A percentile compares a stretch with the other conserved stretches of the same genome.
These are phyloP conservation scores for Vicia faba DNA, from an alignment of 306 rosid species.

Conservation along the genomic window DNA sequence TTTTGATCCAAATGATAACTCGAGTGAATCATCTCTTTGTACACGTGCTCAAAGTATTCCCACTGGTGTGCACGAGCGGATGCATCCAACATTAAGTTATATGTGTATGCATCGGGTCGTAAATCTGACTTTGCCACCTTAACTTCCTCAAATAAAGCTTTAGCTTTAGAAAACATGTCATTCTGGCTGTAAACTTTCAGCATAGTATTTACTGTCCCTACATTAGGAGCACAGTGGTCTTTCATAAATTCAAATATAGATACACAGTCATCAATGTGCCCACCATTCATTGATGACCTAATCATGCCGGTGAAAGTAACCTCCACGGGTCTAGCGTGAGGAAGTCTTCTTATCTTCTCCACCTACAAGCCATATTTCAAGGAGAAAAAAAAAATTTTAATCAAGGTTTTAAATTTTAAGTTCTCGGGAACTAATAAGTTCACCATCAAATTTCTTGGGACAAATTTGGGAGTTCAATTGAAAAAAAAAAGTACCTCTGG, in stretches of 20 bases:
- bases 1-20: conserved; percentile 73
- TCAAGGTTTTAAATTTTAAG: no score
- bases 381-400: conserved; percentile 14
- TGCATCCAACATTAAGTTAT: conserved; percentile 71
- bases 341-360: conserved; percentile 66
- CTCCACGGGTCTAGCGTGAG: conserved; percentile 74
- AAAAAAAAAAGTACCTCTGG: conserved; percentile 53
- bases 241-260: conserved; percentile 70
- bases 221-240: conserved; percentile 64
- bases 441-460: no score
- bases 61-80: conserved; percentile 82
- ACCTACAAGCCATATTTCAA: conserved; percentile 56
- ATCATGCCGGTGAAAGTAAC: conserved; percentile 94
- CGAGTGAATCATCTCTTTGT: conserved; percentile 76
- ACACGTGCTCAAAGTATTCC: conserved; percentile 95
- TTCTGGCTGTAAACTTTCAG: conserved; percentile 76
- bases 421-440: no score
- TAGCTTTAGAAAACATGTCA: conserved; percentile 81
- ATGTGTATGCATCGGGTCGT: conserved; percentile 70
- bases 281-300: conserved; percentile 69
- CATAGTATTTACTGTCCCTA: conserved; percentile 82
- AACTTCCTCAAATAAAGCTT: conserved; percentile 76
- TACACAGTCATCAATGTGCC: conserved; percentile 68
- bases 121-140: conserved; percentile 51
- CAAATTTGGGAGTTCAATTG: conserved; percentile 8